Conservation (phyloP, 2,329 filamentous ascomycete species). For the Beauveria brongniartii region DNA sequence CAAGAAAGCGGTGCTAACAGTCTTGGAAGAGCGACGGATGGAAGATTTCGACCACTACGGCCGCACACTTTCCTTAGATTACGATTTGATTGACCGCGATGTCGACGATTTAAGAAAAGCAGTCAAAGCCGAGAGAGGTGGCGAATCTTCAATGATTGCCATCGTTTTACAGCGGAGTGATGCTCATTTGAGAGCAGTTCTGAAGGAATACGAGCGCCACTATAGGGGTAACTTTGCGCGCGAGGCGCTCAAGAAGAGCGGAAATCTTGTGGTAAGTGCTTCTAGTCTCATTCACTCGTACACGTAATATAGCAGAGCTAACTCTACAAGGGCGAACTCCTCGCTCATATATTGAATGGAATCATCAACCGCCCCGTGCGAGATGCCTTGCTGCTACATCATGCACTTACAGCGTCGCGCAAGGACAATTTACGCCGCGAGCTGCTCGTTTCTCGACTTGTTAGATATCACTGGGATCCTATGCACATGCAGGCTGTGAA, state of each 20-base stretch:
- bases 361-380: constrained; percentile 92
- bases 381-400: constrained; percentile 82
- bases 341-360: constrained; percentile 92
- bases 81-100: constrained; percentile 58
- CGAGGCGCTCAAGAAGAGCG: constrained; percentile 79
- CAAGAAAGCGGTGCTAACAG: constrained; percentile 75
- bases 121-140: constrained; percentile 67
- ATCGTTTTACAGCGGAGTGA: constrained; percentile 79
- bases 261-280: constrained; percentile 77
- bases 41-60: constrained; percentile 67
- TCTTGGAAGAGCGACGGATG: constrained; percentile 75
- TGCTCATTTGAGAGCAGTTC: constrained; percentile 69
- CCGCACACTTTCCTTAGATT: constrained; percentile 47
- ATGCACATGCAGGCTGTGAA: constrained; percentile 74
- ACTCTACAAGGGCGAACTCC: constrained; percentile 68
- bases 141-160: constrained; percentile 79
- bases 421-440: constrained; percentile 70
- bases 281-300: constrained; percentile 3
- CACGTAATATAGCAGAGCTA: not conserved
- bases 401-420: constrained; percentile 70
- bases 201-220: constrained; percentile 65
- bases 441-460: constrained; percentile 77
- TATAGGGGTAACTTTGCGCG: constrained; percentile 78
- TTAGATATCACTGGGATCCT: constrained; percentile 88
- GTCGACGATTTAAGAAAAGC: constrained; percentile 61